These are phyloP conservation scores for Leucoagaricus sp. DNA, from an alignment of 1,284 basidiomycete species.

Conservation along the genomic window DNA sequence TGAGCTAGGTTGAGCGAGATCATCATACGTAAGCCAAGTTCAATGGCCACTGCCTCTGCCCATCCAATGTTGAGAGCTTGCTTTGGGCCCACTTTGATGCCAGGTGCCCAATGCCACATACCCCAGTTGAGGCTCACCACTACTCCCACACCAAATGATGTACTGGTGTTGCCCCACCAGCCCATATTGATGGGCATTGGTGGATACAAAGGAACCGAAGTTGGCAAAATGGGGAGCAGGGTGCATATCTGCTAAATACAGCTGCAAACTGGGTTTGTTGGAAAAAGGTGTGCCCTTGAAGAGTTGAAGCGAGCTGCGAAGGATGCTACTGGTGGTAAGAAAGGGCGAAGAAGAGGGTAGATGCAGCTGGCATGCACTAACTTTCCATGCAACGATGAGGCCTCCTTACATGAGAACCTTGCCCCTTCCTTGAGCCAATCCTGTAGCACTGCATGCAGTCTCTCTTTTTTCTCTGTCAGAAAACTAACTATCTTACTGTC, in stretches of 20 bases:
- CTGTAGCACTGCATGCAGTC: too few relatives aligned
- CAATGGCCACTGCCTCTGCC: not conserved
- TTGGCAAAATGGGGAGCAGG: too few relatives aligned
- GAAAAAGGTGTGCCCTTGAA: too few relatives aligned
- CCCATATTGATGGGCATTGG: too few relatives aligned
- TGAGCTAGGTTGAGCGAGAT: not conserved
- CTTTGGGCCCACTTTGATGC: conserved; percentile 16
- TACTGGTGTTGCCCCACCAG: conserved; percentile 42
- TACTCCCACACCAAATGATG: conserved; percentile 40
- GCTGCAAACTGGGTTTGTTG: too few relatives aligned
- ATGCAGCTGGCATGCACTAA: conserved; percentile 28
- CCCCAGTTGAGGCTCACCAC: conserved; percentile 31
- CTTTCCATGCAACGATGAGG: conserved; percentile 35
- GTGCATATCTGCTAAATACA: too few relatives aligned
- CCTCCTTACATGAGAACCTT: too few relatives aligned
- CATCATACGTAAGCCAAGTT: not conserved
- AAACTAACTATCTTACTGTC: conserved; percentile 29
- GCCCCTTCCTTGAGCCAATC: too few relatives aligned
- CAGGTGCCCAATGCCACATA: conserved; percentile 33
- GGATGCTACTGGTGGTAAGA: not conserved
- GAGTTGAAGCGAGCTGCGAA: too few relatives aligned
- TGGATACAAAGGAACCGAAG: too few relatives aligned
- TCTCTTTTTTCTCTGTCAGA: conserved; percentile 35
- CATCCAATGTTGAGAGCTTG: not conserved
- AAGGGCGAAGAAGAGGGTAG: conserved; percentile 3